A percentile compares a stretch with the other conserved stretches of the same genome.
These are phyloP conservation scores for Fraxinus velutina DNA, from an alignment of 305 asterid genomes.

Conservation along the genomic window DNA sequence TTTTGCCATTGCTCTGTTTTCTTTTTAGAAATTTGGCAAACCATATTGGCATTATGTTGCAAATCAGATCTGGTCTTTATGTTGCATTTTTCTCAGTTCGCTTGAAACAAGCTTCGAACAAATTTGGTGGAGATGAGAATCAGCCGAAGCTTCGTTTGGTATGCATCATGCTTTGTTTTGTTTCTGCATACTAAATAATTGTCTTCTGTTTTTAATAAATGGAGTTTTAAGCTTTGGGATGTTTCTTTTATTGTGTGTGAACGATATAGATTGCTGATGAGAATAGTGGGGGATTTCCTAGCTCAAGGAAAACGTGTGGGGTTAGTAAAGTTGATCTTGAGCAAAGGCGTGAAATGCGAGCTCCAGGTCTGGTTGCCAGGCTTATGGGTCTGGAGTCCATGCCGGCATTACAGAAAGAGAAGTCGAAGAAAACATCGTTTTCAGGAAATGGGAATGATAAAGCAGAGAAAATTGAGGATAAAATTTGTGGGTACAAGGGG, in stretches of 20 bases:
- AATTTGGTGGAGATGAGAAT: slow-evolving; percentile 77
- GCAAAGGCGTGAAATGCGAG: slow-evolving; percentile 47
- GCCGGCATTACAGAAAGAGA: slow-evolving; percentile 55
- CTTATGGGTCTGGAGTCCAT: slow-evolving; percentile 95
- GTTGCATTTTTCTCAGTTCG: slow-evolving; percentile 49
- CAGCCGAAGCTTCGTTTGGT: slow-evolving; percentile 88
- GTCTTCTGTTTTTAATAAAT: not conserved
- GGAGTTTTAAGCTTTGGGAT: not conserved
- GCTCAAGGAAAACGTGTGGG: slow-evolving; percentile 36
- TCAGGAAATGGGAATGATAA: slow-evolving; percentile 27
- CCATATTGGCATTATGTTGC: not conserved
- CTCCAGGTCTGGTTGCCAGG: slow-evolving; percentile 83
- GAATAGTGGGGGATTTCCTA: slow-evolving; percentile 86
- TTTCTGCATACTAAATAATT: not conserved
- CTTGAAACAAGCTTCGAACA: slow-evolving; percentile 61
- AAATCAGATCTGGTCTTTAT: slow-evolving; percentile 4
- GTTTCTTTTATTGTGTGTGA: slow-evolving; percentile 14
- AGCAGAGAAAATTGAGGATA: slow-evolving; percentile 26
- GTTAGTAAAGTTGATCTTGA: slow-evolving; percentile 29
- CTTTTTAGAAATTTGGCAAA: not conserved
- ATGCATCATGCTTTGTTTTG: slow-evolving; percentile 18
- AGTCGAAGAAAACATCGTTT: slow-evolving; percentile 35
- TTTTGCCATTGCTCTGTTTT: not conserved
- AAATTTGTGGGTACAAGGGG: slow-evolving; percentile 12
- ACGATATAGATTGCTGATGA: slow-evolving; percentile 79